Evolutionary conservation across 2,329 filamentous ascomycete genomes (phyloP), one percentile per base, ranked within the genome.

Genomic region (Penicillium decumbens): DNA sequence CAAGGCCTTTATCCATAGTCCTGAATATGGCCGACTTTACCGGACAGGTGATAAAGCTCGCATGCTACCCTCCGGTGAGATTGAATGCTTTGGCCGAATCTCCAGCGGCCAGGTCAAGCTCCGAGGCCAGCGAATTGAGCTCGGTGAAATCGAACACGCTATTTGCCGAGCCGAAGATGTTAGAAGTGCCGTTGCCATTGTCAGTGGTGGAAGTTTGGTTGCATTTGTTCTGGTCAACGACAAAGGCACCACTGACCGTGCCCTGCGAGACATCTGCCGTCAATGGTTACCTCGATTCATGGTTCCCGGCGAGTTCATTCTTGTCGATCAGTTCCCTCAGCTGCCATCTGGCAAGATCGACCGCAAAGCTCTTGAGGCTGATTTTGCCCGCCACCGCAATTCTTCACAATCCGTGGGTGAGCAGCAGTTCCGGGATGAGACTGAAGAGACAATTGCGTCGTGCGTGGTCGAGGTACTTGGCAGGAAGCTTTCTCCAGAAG

Each of bases 81-180:
- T 96, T n/a, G 87, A 95, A 65, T 95, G 88, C 62, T 77, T 91
- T 29, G 91, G 91, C 0, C 84, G 91, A 9, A 84, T 95, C 10
- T 80, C 81, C 2, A 81, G 82, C 43, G 89, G 88, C 0, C 91
- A 96, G 67, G 84, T 95, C 43, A 95, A 95, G 69, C 76, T 95
- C 6, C 80, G 89, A 45, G 90, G 90, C 1, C 90, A 95, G 68
- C 79, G 89, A 42, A 80, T 95, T 43, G 87, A 93, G 62, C 79
- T 93, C 4, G 87, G 87, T 0, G 89, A 91, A 62, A 77, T 90
- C 18, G 88, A 92, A 63, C 81, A 88, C 57, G 85, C 81, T 1
- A 77, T 84, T 2, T 75, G 85, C 39, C 80, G 80, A 47, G 78
- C 81, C 0, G 63, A 73, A 0, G 80, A 80, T 0, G 84, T 89